Conservation (phyloP, 441 rosid genomes). For the Erodium texanum region DNA sequence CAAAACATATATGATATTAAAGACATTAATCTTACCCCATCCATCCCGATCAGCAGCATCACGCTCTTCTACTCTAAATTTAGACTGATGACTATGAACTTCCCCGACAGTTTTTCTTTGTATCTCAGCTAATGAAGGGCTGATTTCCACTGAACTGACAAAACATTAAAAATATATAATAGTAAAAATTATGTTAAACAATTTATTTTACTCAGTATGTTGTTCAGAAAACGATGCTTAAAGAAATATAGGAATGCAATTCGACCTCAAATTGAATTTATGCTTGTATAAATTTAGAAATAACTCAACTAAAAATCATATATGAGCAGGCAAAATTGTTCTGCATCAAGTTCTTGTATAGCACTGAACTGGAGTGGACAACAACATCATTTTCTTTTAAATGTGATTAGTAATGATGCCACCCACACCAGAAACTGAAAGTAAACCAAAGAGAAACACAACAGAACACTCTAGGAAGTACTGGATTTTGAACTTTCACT, state of each 20-base stretch:
- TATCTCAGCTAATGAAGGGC: constrained; percentile 75
- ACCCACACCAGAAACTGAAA: neutral
- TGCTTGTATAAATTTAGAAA: neutral
- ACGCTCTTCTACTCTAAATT: constrained; percentile 74
- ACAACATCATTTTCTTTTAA: neutral
- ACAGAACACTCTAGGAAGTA: neutral
- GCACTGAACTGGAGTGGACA: neutral
- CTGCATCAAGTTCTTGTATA: neutral
- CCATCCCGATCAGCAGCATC: constrained; percentile 80
- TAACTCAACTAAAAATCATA: neutral
- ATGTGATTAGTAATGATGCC: neutral
- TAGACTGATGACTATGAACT: constrained; percentile 67
- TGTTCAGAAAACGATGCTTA: constrained; percentile 1
- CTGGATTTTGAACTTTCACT: neutral
- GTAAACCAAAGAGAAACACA: neutral
- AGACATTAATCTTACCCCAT: constrained; percentile 55
- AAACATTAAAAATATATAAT: neutral
- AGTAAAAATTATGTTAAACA: constrained; percentile 15
- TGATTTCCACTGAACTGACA: constrained; percentile 89
- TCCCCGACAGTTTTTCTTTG: constrained; percentile 84
- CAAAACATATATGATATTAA: constrained; percentile 13
- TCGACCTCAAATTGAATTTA: neutral
- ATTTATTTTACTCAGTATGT: constrained; percentile 11
- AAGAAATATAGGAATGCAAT: neutral
- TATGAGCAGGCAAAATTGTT: neutral